Conservation (phyloP, 805 yeast genomes). For the Candida cerambycidarum region DNA sequence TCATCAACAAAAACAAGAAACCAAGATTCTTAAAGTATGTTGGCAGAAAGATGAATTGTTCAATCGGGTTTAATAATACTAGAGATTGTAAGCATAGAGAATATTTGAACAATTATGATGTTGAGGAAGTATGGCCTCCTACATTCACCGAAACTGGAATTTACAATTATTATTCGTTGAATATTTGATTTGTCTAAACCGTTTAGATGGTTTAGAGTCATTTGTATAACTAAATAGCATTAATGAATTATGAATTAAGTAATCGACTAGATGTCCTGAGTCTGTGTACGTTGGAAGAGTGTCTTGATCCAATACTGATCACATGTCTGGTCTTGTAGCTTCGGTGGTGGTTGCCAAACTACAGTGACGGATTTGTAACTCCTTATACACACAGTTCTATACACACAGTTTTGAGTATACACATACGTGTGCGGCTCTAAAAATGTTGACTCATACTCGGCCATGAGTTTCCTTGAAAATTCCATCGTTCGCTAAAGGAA, state of each 20-base stretch:
- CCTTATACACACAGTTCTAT: too few relatives aligned
- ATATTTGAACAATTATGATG: constrained; percentile 26
- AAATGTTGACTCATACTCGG: not conserved
- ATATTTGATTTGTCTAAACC: constrained; percentile 24
- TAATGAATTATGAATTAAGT: constrained; percentile 3
- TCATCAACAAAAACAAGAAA: constrained; percentile 43
- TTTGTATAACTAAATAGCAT: not conserved
- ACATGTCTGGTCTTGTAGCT: too few relatives aligned
- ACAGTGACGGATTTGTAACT: too few relatives aligned
- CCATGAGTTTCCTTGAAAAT: not conserved
- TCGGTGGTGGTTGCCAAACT: too few relatives aligned
- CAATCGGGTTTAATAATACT: constrained; percentile 49
- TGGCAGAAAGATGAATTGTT: constrained; percentile 52
- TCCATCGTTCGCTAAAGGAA: not conserved
- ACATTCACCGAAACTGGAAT: constrained; percentile 55
- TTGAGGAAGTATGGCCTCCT: constrained; percentile 49
- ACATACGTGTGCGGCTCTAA: not conserved
- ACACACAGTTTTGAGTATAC: too few relatives aligned
- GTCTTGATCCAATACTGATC: too few relatives aligned
- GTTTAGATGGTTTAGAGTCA: too few relatives aligned
- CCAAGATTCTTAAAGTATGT: constrained; percentile 55
- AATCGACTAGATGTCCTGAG: too few relatives aligned
- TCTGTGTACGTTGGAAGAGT: too few relatives aligned
- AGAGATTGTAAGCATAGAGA: constrained; percentile 31
- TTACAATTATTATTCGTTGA: constrained; percentile 57